Base-by-base conservation (phyloP, 768 basidiomycete genomes). In the Auriscalpium microsporum region DNA sequence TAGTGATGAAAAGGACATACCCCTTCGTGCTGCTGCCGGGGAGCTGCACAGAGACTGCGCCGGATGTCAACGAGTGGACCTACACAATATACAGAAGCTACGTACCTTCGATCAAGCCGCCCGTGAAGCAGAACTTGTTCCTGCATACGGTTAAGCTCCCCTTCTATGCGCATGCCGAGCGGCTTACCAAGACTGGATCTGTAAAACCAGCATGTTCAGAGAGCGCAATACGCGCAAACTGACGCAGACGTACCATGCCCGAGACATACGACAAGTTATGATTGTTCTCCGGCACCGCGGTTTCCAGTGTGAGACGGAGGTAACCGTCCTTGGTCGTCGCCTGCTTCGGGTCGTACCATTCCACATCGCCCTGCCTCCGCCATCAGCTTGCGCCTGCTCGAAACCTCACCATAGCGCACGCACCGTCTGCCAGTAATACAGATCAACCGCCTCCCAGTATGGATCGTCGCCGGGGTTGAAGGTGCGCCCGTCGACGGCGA, bases 81-180 rank as follows among this genome's bases (percentile, higher is more conserved):
- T 34, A 28, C n/a, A 11, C 40, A 6, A 4, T 1, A 28, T 14
- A 21, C 11, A 48, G 11, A n/a, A 45, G 5, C 16, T 34, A 35
- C n/a, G 21, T 16, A 60, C 61, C 61, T 70, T 82, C 87, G 51
- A 89, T 76, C 50, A 87, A 68, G 44, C 90, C 90, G 7, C 86
- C 86, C 10, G 87, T 88, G 66, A 91, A 90, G 68, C 87, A 91
- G 60, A 94, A 82, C 70, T 84, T 83, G 67, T 84, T 85, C 78
- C 72, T 62, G 44, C 13, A 53, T 56, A 64, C 72, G 56, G 64
- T 67, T 52, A 4, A 42, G 8, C 40, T 42, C 3, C 14, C 8
- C 3, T 13, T 9, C 14, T 42, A 42, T 42, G 17, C 8, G 40
- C 40, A 17, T 17, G 17, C 40, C 40, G 40, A 28, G 40, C 40